A percentile compares a stretch with the other conserved stretches of the same genome.
These are phyloP conservation scores for Leccinum truebloodii DNA, from an alignment of 768 basidiomycete genomes.

Conservation along the genomic window DNA sequence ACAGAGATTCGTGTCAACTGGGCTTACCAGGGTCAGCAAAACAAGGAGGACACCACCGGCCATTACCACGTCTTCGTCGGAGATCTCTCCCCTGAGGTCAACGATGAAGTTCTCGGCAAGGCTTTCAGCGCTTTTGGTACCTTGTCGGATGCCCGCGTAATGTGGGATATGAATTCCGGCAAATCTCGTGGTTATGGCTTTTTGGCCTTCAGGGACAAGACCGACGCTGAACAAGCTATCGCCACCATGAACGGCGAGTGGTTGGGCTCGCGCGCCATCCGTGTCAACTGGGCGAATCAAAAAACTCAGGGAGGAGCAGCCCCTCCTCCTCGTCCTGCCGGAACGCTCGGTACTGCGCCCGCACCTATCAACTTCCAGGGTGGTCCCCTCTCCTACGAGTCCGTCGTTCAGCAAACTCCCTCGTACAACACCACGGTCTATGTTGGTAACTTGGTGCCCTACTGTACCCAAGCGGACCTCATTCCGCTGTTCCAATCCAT, in stretches of 20 bases:
- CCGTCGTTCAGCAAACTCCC: constrained; percentile 92
- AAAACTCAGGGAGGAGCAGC: constrained; percentile 76
- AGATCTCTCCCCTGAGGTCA: constrained; percentile 99
- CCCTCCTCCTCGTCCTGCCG: constrained; percentile 43
- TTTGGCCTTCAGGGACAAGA: constrained; percentile 97
- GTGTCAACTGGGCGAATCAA: constrained; percentile 99
- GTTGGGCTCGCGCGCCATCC: constrained; percentile 96
- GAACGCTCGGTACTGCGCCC: constrained; percentile 63
- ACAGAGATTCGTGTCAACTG: constrained; percentile 99
- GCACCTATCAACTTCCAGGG: constrained; percentile 91
- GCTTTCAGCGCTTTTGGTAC: constrained; percentile 97
- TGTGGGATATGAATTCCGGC: constrained; percentile 99
- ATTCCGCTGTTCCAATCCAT: constrained; percentile 98
- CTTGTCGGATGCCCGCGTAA: constrained; percentile 95
- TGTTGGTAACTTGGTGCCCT: constrained; percentile 97
- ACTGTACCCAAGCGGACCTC: constrained; percentile 95
- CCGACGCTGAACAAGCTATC: constrained; percentile 99
- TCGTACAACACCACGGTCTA: constrained; percentile 96
- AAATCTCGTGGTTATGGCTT: constrained; percentile 98
- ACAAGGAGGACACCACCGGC: constrained; percentile 97
- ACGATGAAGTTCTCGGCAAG: constrained; percentile 94
- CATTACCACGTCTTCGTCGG: constrained; percentile 99
- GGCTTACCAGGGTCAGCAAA: constrained; percentile 98
- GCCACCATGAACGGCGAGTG: constrained; percentile 99
- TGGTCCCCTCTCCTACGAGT: constrained; percentile 87